These are phyloP conservation scores for Prunus padus DNA, from an alignment of 306 rosid genomes.

Conservation along the genomic window DNA sequence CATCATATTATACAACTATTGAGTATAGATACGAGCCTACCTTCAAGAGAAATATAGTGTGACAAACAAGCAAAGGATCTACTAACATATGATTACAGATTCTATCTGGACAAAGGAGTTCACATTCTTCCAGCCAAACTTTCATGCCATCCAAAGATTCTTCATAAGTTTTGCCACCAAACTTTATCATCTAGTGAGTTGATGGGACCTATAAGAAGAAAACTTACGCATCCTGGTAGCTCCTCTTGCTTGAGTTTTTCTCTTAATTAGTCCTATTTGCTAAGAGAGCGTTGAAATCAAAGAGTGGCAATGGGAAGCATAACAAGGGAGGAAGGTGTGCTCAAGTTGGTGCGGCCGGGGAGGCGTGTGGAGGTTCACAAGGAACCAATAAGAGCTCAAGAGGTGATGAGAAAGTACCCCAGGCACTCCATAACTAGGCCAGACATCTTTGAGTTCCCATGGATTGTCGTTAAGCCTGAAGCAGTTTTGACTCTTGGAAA, in stretches of 20 bases:
- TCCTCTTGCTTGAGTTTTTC: slow-evolving; percentile 26
- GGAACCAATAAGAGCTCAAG: slow-evolving; percentile 51
- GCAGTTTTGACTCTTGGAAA: slow-evolving; percentile 54
- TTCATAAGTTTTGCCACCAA: slow-evolving; percentile 8
- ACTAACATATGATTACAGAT: not conserved
- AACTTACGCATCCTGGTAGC: not conserved
- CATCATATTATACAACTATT: not conserved
- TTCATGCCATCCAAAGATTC: not conserved
- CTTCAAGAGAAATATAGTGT: not conserved
- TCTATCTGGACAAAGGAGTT: slow-evolving; percentile 5
- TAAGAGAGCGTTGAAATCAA: not conserved
- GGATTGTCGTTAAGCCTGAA: slow-evolving; percentile 68
- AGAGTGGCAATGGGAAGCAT: slow-evolving; percentile 28
- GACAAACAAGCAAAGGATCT: not conserved
- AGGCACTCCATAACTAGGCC: slow-evolving; percentile 65
- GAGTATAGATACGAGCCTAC: too few species aligned
- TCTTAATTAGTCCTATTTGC: not conserved
- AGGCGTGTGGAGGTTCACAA: slow-evolving; percentile 45
- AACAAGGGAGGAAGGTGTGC: slow-evolving; percentile 32
- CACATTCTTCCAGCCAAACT: not conserved
- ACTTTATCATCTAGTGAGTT: not conserved
- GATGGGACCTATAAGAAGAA: not conserved
- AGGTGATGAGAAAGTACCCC: slow-evolving; percentile 56
- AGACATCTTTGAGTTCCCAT: slow-evolving; percentile 61
- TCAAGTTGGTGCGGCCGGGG: slow-evolving; percentile 63